Evolutionary conservation across 129 eudicot genomes (phyloP), one percentile per base, ranked within the genome.

Genomic region (Oenanthe sinensis): DNA sequence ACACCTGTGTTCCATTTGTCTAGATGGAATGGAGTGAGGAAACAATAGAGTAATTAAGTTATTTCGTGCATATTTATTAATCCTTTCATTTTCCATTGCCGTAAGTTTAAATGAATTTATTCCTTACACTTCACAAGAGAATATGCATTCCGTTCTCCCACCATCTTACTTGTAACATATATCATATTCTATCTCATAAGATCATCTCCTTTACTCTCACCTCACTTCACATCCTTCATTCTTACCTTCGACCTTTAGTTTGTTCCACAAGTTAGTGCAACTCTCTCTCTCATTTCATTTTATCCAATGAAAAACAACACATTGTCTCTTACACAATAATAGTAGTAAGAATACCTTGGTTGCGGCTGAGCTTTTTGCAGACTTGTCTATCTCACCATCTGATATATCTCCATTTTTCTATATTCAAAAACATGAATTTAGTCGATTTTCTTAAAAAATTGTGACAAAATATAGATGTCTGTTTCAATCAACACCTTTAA

Each of bases 331-430:
- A 62, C 70, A 67, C 72, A 10, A 42, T 33, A 33, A 33, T 33
- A 68, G 43, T 3, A 68, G 73, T 5, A 68, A 68, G 24, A 11
- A 14, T 36, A 15, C 73, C 42, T 68, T 68, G 40, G 73, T 28
- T 15, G 20, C 73, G 14, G 10, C n/a, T 69, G 74, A 37, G 40
- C n/a, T 1, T 30, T 69, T 37, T 30, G 74, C 74, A 33, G n/a
- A 69, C 43, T 36, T 69, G 45, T 16, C 74, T 37, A 69, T 69
- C 43, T 69, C 74, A 69, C 74, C 74, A 69, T 69, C 74, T 69
- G 24, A 30, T 36, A 37, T 16, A 28, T 37, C 46, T 36, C 45
- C 16, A 12, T 37, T 69, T 16, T 45, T 8, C 74, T 69, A 6
- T 17, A 69, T 36, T 36, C 46, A 3, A 19, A 69, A 36, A 8